These are phyloP conservation scores for Blastobotrys peoriensis DNA, from an alignment of 805 yeast genomes.

Conservation along the genomic window DNA sequence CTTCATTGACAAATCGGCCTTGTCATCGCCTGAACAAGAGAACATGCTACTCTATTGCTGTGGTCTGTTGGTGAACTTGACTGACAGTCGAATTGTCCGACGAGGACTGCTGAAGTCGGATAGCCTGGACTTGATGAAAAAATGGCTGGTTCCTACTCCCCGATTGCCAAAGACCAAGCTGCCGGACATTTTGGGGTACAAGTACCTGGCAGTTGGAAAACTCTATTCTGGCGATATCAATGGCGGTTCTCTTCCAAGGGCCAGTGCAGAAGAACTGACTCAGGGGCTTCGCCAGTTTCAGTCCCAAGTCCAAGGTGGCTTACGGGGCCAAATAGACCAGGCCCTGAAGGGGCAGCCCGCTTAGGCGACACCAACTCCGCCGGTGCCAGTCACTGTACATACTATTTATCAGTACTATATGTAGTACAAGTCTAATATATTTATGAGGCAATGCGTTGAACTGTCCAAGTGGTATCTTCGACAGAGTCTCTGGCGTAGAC, in stretches of 20 bases:
- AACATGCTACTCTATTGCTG: not conserved
- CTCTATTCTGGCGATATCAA: too few species aligned
- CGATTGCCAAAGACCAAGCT: too few species aligned
- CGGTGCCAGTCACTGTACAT: not conserved
- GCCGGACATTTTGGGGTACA: not conserved
- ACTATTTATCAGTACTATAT: not conserved
- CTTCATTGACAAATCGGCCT: not conserved
- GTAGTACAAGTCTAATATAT: not conserved
- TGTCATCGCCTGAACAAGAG: not conserved
- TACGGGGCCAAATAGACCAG: too few species aligned
- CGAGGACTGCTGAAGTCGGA: not conserved
- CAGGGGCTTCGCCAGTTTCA: too few species aligned
- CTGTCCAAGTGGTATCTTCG: constrained; percentile 47
- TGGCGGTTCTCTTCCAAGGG: too few species aligned
- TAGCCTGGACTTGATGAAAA: not conserved
- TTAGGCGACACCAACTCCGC: not conserved
- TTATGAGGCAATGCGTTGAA: constrained; percentile 67
- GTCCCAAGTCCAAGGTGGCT: too few species aligned
- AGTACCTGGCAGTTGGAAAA: not conserved
- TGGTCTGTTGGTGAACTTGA: constrained; percentile 1
- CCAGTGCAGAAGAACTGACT: too few species aligned
- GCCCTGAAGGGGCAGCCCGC: too few species aligned
- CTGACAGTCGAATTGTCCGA: not conserved
- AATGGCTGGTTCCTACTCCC: too few species aligned
- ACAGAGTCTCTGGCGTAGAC: constrained; percentile 51